Evolutionary conservation across 2,329 filamentous ascomycete genomes (phyloP).

Genomic region (Fonsecaea pugnacius): DNA sequence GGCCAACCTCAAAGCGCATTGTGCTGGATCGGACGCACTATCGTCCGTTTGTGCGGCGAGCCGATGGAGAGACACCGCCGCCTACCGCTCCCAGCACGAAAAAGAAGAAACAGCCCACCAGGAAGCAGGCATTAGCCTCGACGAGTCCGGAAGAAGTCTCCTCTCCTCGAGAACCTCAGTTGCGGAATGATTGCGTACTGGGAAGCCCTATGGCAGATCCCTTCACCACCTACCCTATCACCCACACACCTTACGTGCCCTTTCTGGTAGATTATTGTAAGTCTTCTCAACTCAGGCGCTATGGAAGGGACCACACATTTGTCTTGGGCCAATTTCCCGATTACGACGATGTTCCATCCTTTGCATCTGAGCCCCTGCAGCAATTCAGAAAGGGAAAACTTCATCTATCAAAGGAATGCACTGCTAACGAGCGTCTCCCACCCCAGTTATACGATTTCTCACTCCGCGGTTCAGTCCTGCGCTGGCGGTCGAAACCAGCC

Average conservation of each 20-base stretch:
- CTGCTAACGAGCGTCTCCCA: conserved; percentile 3
- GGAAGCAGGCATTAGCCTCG: conserved; percentile 1
- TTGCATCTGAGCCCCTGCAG: neutral
- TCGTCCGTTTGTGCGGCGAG: conserved; percentile 22
- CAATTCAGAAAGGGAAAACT: neutral
- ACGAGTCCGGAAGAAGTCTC: neutral
- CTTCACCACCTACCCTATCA: conserved; percentile 25
- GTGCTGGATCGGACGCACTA: conserved; percentile 26
- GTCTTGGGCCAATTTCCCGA: neutral
- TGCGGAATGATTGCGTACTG: conserved; percentile 18
- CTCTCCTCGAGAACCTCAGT: conserved; percentile 1
- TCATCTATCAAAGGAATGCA: neutral
- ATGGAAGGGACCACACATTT: neutral
- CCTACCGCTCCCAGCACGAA: neutral
- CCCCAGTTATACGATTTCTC: conserved; percentile 26
- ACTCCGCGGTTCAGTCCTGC: conserved; percentile 29
- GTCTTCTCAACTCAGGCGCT: neutral
- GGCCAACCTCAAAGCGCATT: conserved; percentile 27
- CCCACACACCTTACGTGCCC: conserved; percentile 19
- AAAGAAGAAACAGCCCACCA: neutral
- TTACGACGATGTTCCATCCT: neutral
- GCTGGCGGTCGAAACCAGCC: conserved; percentile 25
- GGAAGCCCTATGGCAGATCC: conserved; percentile 24
- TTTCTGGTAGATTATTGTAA: conserved; percentile 31
- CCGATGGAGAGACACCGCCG: conserved; percentile 5